Percentiles rank a stretch among this genome's conserved stretches.
phyloP scores from a whole-genome alignment of 257 asterid species.

The Verbena officinalis region DNA sequence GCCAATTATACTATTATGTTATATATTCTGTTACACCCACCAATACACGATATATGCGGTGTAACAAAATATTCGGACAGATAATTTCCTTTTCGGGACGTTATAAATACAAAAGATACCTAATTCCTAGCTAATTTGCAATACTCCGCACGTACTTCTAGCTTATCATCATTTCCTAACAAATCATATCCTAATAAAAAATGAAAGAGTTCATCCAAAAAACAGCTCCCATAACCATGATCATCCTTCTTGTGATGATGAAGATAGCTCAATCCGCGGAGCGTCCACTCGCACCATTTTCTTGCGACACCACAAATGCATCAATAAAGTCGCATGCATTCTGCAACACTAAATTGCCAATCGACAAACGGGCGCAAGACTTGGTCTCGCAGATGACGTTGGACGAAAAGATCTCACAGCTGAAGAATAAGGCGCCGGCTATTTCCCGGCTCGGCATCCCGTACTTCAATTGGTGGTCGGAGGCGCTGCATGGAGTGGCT shows the following conservation, averaged over 20 bases:
- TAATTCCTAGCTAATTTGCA: no score
- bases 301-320: conserved; percentile 41
- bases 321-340: conserved; percentile 36
- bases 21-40: no score
- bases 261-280: conserved; percentile 4
- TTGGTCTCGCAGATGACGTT: conserved; percentile 44
- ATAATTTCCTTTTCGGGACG: no score
- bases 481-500: conserved; percentile 66
- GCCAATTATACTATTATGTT: no score
- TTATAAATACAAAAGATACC: no score
- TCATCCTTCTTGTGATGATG: conserved; percentile 6
- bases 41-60: no score
- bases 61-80: no score
- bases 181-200: no score
- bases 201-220: conserved; percentile 25
- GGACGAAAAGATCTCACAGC: conserved; percentile 56
- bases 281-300: conserved; percentile 43
- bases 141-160: no score
- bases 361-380: conserved; percentile 40
- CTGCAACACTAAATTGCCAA: conserved; percentile 39
- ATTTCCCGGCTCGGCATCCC: conserved; percentile 53
- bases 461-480: conserved; percentile 69
- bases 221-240: conserved; percentile 15
- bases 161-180: no score
- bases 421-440: conserved; percentile 50